These are phyloP conservation scores for Trifolium pratense DNA, from an alignment of 306 rosid genomes.

Conservation along the genomic window DNA sequence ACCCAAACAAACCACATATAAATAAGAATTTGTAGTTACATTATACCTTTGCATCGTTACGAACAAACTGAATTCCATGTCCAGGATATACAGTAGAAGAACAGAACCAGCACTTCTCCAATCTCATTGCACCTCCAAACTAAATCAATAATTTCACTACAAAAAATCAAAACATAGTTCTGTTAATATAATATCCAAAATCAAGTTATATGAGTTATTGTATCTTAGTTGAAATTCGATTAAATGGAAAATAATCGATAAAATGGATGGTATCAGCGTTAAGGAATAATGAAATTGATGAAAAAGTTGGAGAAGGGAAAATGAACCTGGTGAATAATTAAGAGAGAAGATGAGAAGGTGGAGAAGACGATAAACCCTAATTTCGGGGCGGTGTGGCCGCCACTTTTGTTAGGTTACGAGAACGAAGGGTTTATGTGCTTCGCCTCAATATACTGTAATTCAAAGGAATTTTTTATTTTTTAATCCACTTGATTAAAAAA, in stretches of 20 bases:
- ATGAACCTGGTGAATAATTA: not conserved
- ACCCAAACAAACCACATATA: no score
- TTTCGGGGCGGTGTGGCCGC: conserved; percentile 17
- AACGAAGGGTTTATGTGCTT: not conserved
- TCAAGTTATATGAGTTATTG: no score
- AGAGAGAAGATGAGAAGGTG: not conserved
- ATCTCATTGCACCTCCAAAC: conserved; percentile 62
- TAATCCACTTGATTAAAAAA: no score
- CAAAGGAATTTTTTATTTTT: no score
- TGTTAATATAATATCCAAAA: no score
- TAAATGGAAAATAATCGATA: no score
- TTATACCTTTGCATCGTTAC: conserved; percentile 83
- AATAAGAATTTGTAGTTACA: no score
- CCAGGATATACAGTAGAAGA: conserved; percentile 92
- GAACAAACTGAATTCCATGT: conserved; percentile 72
- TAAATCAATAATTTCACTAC: conserved; percentile 32
- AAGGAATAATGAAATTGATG: not conserved
- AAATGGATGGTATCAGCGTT: not conserved
- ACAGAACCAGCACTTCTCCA: conserved; percentile 97
- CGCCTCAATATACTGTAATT: not conserved
- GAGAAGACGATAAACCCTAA: conserved; percentile 6
- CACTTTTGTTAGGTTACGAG: conserved; percentile 2
- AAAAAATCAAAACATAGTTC: not conserved
- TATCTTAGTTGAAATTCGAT: not conserved
- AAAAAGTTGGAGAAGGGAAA: not conserved